These are phyloP conservation scores for Neofusicoccum kwambonambiense DNA, from an alignment of 2,329 filamentous ascomycete species.

Conservation along the genomic window DNA sequence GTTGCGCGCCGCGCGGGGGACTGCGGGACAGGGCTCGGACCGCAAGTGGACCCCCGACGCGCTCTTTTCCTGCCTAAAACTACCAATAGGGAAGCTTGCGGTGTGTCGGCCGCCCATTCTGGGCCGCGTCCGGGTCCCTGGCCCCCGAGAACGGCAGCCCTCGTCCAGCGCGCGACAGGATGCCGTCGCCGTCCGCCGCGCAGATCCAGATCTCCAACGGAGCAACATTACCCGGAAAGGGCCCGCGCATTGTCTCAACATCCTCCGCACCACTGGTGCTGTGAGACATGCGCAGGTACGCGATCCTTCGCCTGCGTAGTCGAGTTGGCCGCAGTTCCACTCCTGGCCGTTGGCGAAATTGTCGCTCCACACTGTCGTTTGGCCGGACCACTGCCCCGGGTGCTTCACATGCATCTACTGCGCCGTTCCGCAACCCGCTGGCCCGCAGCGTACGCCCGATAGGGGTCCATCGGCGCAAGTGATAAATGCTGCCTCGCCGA, in stretches of 20 bases:
- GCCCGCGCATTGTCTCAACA: not conserved
- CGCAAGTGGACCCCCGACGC: not conserved
- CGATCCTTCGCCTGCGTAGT: no score
- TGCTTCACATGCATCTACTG: not conserved
- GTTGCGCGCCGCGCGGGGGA: not conserved
- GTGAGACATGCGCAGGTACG: not conserved
- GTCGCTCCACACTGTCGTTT: not conserved
- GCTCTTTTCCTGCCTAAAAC: not conserved
- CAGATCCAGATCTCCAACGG: not conserved
- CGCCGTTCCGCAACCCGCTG: not conserved
- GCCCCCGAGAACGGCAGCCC: no score
- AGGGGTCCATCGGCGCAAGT: not conserved
- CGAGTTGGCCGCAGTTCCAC: not conserved
- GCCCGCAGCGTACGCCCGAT: not conserved
- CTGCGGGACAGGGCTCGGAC: not conserved
- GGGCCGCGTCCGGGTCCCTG: no score
- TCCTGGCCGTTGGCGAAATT: not conserved
- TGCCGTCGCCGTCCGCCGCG: not conserved
- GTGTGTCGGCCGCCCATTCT: no score
- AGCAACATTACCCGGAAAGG: no score
- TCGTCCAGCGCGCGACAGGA: no score
- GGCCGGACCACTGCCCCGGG: not conserved
- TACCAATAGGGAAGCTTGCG: no score
- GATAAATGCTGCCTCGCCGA: not conserved
- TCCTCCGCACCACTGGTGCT: not conserved